Conservation (phyloP, 441 rosid genomes). For the Melastoma candidum region DNA sequence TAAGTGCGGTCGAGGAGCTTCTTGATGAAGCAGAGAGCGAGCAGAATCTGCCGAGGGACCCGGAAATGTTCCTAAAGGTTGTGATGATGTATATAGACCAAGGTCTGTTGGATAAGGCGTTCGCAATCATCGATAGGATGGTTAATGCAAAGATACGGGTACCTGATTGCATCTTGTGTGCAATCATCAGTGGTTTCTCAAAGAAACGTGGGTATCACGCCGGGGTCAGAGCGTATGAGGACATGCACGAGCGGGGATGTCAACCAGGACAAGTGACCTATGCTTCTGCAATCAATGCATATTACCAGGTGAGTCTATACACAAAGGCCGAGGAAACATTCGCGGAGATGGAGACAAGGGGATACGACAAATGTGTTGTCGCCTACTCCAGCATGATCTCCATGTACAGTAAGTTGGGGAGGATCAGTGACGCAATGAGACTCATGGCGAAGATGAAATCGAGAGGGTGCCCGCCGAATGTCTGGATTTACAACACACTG, state of each 20-base stretch:
- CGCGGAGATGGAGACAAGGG: slow-evolving; percentile 54
- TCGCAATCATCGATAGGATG: slow-evolving; percentile 47
- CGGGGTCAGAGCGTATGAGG: slow-evolving; percentile 41
- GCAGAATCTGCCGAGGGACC: slow-evolving; percentile 46
- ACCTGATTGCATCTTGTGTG: slow-evolving; percentile 63
- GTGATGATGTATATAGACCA: slow-evolving; percentile 55
- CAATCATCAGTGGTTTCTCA: slow-evolving; percentile 58
- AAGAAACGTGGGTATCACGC: slow-evolving; percentile 49
- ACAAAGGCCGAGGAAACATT: slow-evolving; percentile 51
- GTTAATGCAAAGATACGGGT: slow-evolving; percentile 32
- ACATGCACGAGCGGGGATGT: slow-evolving; percentile 36
- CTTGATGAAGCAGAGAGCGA: slow-evolving; percentile 44
- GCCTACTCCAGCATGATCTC: slow-evolving; percentile 71
- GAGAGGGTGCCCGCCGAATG: slow-evolving; percentile 65
- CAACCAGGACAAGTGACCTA: slow-evolving; percentile 85
- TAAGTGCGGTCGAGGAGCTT: slow-evolving; percentile 36
- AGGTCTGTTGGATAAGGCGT: slow-evolving; percentile 50
- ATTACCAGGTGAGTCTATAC: slow-evolving; percentile 43
- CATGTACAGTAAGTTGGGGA: slow-evolving; percentile 68
- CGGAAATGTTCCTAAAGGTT: slow-evolving; percentile 59
- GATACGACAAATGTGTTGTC: slow-evolving; percentile 69
- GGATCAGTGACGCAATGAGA: slow-evolving; percentile 52
- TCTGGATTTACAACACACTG: slow-evolving; percentile 73
- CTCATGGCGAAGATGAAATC: slow-evolving; percentile 71
- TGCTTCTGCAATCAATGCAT: slow-evolving; percentile 56